These are phyloP conservation scores for Ehretia macrophylla DNA, from an alignment of 257 asterid species.

Conservation along the genomic window DNA sequence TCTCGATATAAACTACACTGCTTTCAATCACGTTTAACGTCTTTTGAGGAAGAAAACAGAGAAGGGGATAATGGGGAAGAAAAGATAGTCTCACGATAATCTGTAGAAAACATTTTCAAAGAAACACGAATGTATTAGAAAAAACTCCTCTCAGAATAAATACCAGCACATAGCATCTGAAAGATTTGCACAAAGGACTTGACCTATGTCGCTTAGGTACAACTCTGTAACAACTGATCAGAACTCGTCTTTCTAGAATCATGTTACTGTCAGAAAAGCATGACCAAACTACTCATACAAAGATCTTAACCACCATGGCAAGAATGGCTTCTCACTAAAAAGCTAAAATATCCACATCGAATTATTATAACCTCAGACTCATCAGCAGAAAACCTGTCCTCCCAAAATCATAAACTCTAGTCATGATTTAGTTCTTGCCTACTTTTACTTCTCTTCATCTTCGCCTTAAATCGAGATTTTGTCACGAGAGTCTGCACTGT, in stretches of 20 bases:
- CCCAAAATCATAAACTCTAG: constrained; percentile 26
- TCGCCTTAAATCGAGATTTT: constrained; percentile 82
- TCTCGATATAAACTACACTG: no score
- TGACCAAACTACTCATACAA: constrained; percentile 8
- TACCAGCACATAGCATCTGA: not conserved
- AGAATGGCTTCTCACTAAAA: not conserved
- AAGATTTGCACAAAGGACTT: not conserved
- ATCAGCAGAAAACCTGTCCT: not conserved
- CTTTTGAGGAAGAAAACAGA: no score
- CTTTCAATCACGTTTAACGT: no score
- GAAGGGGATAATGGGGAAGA: no score
- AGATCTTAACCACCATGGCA: constrained; percentile 6
- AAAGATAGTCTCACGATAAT: no score
- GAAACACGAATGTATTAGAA: no score
- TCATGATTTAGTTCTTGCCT: constrained; percentile 56
- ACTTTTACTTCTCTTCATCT: constrained; percentile 70
- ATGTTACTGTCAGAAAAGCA: constrained; percentile 6
- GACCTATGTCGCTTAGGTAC: constrained; percentile 1
- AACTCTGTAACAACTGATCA: not conserved
- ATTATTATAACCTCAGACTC: constrained; percentile 23
- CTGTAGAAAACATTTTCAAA: no score
- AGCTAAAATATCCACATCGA: not conserved
- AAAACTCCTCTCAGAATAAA: no score
- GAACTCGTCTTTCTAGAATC: constrained; percentile 5
- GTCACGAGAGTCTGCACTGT: constrained; percentile 87